Percentiles rank a stretch among this genome's conserved stretches.
Evolutionary conservation across 495 filamentous ascomycete genomes (phyloP).

Genomic region (Lentithecium fluviatile): DNA sequence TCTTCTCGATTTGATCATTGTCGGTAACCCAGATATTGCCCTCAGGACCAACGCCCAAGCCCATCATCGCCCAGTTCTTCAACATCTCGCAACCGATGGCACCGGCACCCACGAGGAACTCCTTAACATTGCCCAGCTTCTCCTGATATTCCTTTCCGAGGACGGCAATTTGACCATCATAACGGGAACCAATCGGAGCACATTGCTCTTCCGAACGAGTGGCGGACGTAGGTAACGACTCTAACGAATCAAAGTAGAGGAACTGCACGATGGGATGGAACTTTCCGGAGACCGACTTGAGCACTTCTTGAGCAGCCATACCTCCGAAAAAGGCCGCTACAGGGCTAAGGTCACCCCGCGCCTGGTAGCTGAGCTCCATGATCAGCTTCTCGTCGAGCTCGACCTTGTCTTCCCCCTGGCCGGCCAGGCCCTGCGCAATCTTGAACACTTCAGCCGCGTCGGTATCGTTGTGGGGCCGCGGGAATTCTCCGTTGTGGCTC

Average conservation of each 20-base stretch:
- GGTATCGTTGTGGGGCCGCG: slow-evolving; percentile 75
- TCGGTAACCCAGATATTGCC: slow-evolving; percentile 91
- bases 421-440: slow-evolving; percentile 67
- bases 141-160: slow-evolving; percentile 93
- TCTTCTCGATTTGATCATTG: slow-evolving; percentile 98
- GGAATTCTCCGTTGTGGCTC: slow-evolving; percentile 65
- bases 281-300: slow-evolving; percentile 97
- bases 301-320: slow-evolving; percentile 89
- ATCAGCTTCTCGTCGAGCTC: slow-evolving; percentile 92
- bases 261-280: slow-evolving; percentile 91
- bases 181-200: slow-evolving; percentile 76
- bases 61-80: slow-evolving; percentile 99
- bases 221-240: slow-evolving; percentile 76
- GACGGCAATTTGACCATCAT: slow-evolving; percentile 96
- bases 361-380: slow-evolving; percentile 91
- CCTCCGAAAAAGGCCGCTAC: slow-evolving; percentile 97
- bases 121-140: slow-evolving; percentile 79
- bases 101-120: slow-evolving; percentile 95
- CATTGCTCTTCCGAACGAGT: slow-evolving; percentile 82
- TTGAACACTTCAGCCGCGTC: slow-evolving; percentile 78
- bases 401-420: slow-evolving; percentile 63
- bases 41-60: slow-evolving; percentile 81
- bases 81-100: slow-evolving; percentile 99
- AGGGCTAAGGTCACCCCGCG: slow-evolving; percentile 84
- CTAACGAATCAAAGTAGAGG: slow-evolving; percentile 96